Conservation (phyloP, 2,329 filamentous ascomycete species). For the Fusarium xylarioides region DNA sequence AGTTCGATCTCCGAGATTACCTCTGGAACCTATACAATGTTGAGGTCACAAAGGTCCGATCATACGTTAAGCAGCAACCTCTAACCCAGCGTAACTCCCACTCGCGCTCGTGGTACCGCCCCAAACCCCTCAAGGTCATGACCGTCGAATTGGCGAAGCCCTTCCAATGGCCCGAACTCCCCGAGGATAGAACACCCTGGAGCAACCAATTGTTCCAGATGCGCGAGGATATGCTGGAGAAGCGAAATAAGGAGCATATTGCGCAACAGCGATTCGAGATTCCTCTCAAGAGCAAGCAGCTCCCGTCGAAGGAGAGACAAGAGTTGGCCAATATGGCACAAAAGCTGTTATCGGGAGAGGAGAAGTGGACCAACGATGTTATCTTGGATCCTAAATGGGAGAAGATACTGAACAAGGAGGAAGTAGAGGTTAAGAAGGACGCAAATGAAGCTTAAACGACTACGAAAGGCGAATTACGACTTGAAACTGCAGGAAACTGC, state of each 20-base stretch:
- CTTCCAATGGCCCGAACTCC: conserved; percentile 85
- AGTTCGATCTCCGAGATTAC: conserved; percentile 96
- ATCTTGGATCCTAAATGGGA: conserved; percentile 60
- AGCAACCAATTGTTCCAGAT: conserved; percentile 67
- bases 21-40: conserved; percentile 87
- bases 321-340: conserved; percentile 70
- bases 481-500: conserved; percentile 24
- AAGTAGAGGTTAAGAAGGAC: conserved; percentile 35
- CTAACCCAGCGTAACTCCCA: conserved; percentile 61
- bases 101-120: conserved; percentile 72
- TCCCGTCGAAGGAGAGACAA: conserved; percentile 53
- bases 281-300: conserved; percentile 53
- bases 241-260: conserved; percentile 50
- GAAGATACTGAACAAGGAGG: conserved; percentile 40
- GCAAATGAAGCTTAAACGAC: conserved; percentile 38
- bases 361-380: conserved; percentile 65
- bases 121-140: conserved; percentile 86
- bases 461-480: conserved; percentile 7
- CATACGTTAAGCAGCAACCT: conserved; percentile 73
- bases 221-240: conserved; percentile 57
- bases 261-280: conserved; percentile 47
- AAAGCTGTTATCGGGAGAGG: conserved; percentile 67
- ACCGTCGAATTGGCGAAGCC: conserved; percentile 87
- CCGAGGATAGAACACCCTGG: conserved; percentile 70
- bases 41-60: conserved; percentile 76